A percentile compares a stretch with the other conserved stretches of the same genome.
Evolutionary conservation across 129 eudicot genomes (phyloP).

Genomic region (Centella asiatica): DNA sequence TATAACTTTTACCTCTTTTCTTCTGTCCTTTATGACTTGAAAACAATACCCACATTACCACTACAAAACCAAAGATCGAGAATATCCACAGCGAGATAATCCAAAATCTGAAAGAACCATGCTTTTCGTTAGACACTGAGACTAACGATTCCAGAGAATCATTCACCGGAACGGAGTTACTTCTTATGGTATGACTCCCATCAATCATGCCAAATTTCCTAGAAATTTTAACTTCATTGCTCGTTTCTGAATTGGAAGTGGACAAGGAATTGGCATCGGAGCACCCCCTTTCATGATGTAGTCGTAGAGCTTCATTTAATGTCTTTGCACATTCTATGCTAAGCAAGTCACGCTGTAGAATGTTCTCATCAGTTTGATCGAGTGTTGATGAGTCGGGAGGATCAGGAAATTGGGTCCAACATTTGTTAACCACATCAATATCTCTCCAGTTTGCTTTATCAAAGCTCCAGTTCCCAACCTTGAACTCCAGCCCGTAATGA

Average conservation of each 20-base stretch:
- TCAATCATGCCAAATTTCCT: constrained; percentile 33
- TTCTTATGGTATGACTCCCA: constrained; percentile 14
- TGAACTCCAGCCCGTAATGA: constrained; percentile 77
- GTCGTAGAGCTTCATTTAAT: constrained; percentile 66
- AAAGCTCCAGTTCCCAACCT: constrained; percentile 87
- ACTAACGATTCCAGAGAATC: constrained; percentile 35
- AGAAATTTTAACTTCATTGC: constrained; percentile 23
- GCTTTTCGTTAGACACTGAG: constrained; percentile 33
- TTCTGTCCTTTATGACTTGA: constrained; percentile 54
- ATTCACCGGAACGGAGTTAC: constrained; percentile 20
- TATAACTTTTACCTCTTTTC: constrained; percentile 51
- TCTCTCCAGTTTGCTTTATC: constrained; percentile 91
- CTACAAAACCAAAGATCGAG: constrained; percentile 50
- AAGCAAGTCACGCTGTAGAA: constrained; percentile 51
- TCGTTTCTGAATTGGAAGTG: constrained; percentile 19
- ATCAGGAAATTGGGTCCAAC: constrained; percentile 96
- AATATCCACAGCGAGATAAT: constrained; percentile 59
- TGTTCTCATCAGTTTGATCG: constrained; percentile 41
- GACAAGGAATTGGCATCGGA: constrained; percentile 31
- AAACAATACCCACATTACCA: constrained; percentile 46
- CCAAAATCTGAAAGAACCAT: constrained; percentile 57
- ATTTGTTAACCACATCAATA: constrained; percentile 55
- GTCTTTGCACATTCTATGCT: constrained; percentile 81
- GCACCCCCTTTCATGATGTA: constrained; percentile 57
- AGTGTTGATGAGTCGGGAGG: constrained; percentile 74